Evolutionary conservation across 2,329 filamentous ascomycete genomes (phyloP).

Genomic region (Pseudocercospora pini-densiflorae): DNA sequence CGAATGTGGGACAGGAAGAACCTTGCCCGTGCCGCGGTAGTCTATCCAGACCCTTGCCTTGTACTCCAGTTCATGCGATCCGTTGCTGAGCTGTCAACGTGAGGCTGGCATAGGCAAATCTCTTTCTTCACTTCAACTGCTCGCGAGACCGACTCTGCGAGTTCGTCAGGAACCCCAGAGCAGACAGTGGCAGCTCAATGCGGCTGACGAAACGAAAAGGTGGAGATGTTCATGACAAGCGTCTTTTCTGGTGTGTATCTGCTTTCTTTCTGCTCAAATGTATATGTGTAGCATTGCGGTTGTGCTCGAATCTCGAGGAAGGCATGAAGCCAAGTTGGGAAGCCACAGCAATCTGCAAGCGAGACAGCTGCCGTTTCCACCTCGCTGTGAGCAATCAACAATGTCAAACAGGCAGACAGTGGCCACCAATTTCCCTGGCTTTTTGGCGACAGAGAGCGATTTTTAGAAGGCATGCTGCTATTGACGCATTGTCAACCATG

Average conservation of each 20-base stretch:
- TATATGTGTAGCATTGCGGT: neutral
- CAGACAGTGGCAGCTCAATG: neutral
- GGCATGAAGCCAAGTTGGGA: neutral
- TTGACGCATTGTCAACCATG: neutral
- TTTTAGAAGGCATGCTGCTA: neutral
- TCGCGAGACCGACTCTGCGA: neutral
- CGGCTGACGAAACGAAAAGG: neutral
- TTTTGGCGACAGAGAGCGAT: neutral
- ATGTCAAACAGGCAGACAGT: neutral
- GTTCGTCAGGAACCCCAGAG: neutral
- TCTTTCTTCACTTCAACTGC: conserved; percentile 5
- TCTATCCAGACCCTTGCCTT: conserved; percentile 7
- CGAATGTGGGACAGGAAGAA: neutral
- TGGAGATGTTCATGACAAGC: conserved; percentile 27
- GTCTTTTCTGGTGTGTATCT: conserved; percentile 26
- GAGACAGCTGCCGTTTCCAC: neutral
- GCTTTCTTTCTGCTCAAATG: conserved; percentile 3
- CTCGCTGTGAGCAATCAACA: neutral
- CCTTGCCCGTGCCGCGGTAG: conserved; percentile 10
- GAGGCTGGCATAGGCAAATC: conserved; percentile 3
- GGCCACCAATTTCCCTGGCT: neutral
- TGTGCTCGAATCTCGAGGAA: neutral
- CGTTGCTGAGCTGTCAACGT: conserved; percentile 8
- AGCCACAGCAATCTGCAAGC: neutral
- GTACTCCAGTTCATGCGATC: conserved; percentile 7